Evolutionary conservation across 129 eudicot genomes (phyloP), one percentile per base, ranked within the genome.

Genomic region (Saposhnikovia divaricata): DNA sequence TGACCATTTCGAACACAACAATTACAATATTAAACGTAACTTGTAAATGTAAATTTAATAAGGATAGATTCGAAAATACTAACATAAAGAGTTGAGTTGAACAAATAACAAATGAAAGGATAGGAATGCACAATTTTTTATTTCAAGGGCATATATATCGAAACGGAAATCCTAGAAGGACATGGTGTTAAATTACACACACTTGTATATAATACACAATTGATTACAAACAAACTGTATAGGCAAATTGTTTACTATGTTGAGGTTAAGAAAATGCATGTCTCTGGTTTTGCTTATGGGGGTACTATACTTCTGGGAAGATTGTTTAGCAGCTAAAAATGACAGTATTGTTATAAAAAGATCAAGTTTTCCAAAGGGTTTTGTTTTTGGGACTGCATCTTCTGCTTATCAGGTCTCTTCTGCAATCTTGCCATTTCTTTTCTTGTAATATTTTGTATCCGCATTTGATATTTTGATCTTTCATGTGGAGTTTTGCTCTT

Each of bases 381-480:
- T 87, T 77, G 87, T 87, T 53, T 87, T 87, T 69, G 90, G 90
- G 14, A 87, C 90, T 43, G 90, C 90, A 3, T 84, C 88, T 65
- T 81, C 90, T 75, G 90, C 90, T 66, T 87, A 79, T 63, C 90
- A 87, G 87, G 90, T 87, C 16, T 44, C 15, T 75, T 39, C 12
- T 11, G 43, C n/a, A 9, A 12, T 40, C 37, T 63, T 43, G 15
- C 5, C 45, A 38, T 18, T 37, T 10, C 1, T 31, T 28, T 12
- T 65, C 31, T 31, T 15, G 13, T 31, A 31, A 45, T 0, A 44
- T 44, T 46, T 46, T 46, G 12, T 0, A 44, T 12, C 50, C 12
- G 50, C 50, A 46, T 46, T 8, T 46, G 9, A 9, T 44, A 44
- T 34, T 34, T 34, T 34, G 37, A 34, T 34, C 12, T 6, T 8